Evolutionary conservation across 1,139 yeast species (phyloP), one percentile per base, ranked within the genome.

Genomic region (Candida sanyaensis): DNA sequence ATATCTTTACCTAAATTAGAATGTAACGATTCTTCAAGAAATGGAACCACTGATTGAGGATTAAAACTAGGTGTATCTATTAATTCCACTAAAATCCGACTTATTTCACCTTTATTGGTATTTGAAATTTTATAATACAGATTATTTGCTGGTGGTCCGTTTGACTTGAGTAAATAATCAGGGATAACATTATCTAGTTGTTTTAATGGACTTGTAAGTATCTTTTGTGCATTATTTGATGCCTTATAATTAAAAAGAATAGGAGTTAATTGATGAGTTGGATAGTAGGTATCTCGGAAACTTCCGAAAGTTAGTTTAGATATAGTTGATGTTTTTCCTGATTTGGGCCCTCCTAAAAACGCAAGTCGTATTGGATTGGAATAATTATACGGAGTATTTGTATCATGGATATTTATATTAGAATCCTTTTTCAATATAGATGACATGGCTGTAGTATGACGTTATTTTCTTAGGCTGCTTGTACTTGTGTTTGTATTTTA

Each of bases 21-120:
- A 59, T 85, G 84, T 17, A 87, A 56, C 1, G 91, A 84, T 3
- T 85, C 84, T 56, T 87, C 93, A 33, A 87, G 63, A 56, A 86
- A 87, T 0, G 95, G 95, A 6, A 87, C 87, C 29, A 83, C 78
- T 57, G 78, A 80, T 42, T 78, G 80, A 1, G 86, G 80, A 44
- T 82, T 79, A 60, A 83, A 85, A 2, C 86, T 81, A 0, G 91
- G 90, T 0, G 92, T 84, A 57, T 87, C 95, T 2, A 86, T 80
- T 37, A 86, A 66, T 58, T 87, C 95, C 5, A 85, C 70, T 32
- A 83, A 62, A 7, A 86, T 78, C 0, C 91, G 88, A 0, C 86
- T 71, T 10, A 80, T 68, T 3, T 49, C 42, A 42, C 13, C 13
- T 24, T 26, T 26, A 12, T 26, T n/a, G n/a, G 51, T 34, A 50